Base-by-base conservation (phyloP, 192 early-diverging fungal species). In the Coemansia sp. region DNA sequence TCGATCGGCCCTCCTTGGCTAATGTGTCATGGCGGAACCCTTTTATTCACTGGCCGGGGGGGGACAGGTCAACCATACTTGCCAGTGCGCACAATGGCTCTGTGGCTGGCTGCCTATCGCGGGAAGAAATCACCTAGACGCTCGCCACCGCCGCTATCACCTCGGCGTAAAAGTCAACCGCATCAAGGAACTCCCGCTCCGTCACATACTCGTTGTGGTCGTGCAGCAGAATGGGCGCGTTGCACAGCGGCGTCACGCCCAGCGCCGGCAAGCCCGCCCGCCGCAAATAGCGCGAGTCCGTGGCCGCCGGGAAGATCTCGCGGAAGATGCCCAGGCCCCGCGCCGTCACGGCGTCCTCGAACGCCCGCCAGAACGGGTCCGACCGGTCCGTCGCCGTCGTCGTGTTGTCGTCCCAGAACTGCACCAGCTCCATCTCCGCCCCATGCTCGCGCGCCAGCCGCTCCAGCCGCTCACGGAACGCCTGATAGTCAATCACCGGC, bases 301-400 rank as follows among this genome's bases (percentile, higher is more conserved):
- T 86, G 28, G 83, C 85, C 11, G 86, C 90, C 28, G 90, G 87
- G 76, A 93, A 93, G 57, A 93, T 85, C 61, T 87, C 86, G 32
- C 78, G 78, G 25, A 78, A 70, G 13, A 88, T 57, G 4, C 66
- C 35, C 32, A 87, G 54, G 20, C 68, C 70, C 65, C 49, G 61
- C 23, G 78, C 70, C 21, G 75, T 71, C 23, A 78, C 70, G 9
- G 80, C 78, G 11, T 59, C 60, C 47, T 66, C 75, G 29, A 90
- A 75, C 11, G 77, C 74, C 0, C 52, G 56, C 84, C 84, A 93
- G 80, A 82, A 88, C 43, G 76, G 54, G 64, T 89, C 86, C 25
- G 53, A 25, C 0, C 34, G 45, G 31, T 80, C 76, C 36, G 79
- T 71, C 12, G 76, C 51, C 1, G 78, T 64, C 9, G 81, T 81